Evolutionary conservation across 1,284 basidiomycete species (phyloP).

Genomic region (Cryptococcus sp.): DNA sequence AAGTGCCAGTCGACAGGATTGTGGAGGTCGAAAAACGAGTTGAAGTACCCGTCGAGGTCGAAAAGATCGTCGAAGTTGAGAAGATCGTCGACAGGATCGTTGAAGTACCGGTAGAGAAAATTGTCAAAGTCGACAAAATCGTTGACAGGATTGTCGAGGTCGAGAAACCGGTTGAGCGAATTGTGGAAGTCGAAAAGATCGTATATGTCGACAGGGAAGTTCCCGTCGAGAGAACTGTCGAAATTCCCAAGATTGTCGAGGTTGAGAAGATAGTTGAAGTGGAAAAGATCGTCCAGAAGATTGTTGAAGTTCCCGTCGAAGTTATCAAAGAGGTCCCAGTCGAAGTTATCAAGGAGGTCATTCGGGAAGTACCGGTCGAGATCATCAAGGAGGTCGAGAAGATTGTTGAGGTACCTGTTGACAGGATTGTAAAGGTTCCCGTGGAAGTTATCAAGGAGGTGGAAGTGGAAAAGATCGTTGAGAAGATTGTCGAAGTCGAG

Average conservation of each 20-base stretch:
- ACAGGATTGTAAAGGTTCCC: slow-evolving; percentile 20
- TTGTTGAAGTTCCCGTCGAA: slow-evolving; percentile 37
- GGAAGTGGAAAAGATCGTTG: slow-evolving; percentile 42
- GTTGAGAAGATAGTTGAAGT: slow-evolving; percentile 46
- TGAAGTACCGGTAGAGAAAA: slow-evolving; percentile 31
- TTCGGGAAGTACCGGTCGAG: slow-evolving; percentile 28
- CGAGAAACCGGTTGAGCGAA: slow-evolving; percentile 40
- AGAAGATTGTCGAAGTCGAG: slow-evolving; percentile 26
- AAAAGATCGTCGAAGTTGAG: slow-evolving; percentile 29
- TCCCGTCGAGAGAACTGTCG: slow-evolving; percentile 45
- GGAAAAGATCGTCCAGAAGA: slow-evolving; percentile 31
- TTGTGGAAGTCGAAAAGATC: slow-evolving; percentile 38
- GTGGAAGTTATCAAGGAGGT: slow-evolving; percentile 37
- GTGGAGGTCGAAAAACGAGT: slow-evolving; percentile 23
- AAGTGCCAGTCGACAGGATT: slow-evolving; percentile 26
- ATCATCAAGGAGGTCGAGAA: slow-evolving; percentile 24
- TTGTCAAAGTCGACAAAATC: slow-evolving; percentile 32
- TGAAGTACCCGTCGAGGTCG: slow-evolving; percentile 29
- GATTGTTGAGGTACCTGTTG: slow-evolving; percentile 22
- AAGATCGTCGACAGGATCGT: slow-evolving; percentile 28
- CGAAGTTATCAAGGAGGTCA: slow-evolving; percentile 24
- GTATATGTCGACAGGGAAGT: slow-evolving; percentile 37
- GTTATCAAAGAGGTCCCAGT: slow-evolving; percentile 22
- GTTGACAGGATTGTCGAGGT: slow-evolving; percentile 26
- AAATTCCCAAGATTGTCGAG: slow-evolving; percentile 47